Base-by-base conservation (phyloP, 352 stramenopile species). In the Globisporangium orthogonon region DNA sequence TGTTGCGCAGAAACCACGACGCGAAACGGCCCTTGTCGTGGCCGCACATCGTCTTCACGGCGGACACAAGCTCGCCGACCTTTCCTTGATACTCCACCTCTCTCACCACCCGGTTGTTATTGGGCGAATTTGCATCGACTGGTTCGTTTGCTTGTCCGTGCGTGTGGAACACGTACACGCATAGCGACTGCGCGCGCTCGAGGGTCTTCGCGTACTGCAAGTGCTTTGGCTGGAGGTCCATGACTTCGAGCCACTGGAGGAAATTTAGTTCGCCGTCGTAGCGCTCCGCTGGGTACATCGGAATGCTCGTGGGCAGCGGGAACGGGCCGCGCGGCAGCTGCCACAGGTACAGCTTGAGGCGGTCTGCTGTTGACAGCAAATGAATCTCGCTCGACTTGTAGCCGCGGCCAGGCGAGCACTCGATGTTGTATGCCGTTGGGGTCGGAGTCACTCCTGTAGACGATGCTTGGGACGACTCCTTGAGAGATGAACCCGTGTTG, bases 21-120 rank as follows among this genome's bases (percentile, higher is more conserved):
- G 85, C 79, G 45, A 92, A 92, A 7, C 85, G 76, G 17, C 82
- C 82, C 66, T 93, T 95, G 63, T 95, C 85, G 53, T 95, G 79
- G 0, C 81, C 83, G 35, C 83, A 92, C 76, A 95, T 89, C 0
- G 77, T 93, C 63, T 95, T 95, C 23, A 95, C 81, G 28, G 81
- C 78, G 35, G 81, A 91, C 13, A 92, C 77, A 15, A 95, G 68
- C 55, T 95, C 85, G 18, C 81, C 74, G 1, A 95, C 78, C 58
- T 89, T 91, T 41, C 79, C 79, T 58, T 91, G 83, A 47, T 93
- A 93, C 28, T 93, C 83, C 13, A 90, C 74, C 61, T 93, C 83
- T 35, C 81, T 85, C 62, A 83, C 60, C 29, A 89, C 74, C 13
- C 76, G 73, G 52, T 54, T 86, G 37, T 53, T 75, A 46, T 80